These are phyloP conservation scores for Cruciata laevipes DNA, from an alignment of 257 asterid species.

Conservation along the genomic window DNA sequence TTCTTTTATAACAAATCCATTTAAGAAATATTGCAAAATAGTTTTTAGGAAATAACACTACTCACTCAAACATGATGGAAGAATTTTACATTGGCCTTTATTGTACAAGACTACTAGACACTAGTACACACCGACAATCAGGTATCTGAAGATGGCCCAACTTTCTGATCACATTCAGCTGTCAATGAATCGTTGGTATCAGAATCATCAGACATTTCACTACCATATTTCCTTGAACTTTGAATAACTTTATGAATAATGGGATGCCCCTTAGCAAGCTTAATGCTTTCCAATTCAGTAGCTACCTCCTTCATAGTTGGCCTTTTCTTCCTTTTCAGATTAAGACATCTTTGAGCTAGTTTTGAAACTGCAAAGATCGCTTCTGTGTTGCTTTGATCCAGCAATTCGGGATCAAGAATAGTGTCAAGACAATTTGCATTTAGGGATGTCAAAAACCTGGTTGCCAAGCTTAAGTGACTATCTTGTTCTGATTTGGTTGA, in stretches of 20 bases:
- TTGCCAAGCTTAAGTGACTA: slow-evolving; percentile 9
- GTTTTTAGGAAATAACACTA: neutral
- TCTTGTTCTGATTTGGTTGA: neutral
- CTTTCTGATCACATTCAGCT: neutral
- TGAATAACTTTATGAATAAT: neutral
- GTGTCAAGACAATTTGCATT: neutral
- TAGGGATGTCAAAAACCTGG: neutral
- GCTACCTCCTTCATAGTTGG: slow-evolving; percentile 17
- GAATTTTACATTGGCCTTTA: neutral
- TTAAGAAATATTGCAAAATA: neutral
- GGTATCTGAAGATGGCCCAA: neutral
- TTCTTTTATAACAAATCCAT: neutral
- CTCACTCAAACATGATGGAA: neutral
- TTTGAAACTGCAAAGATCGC: neutral
- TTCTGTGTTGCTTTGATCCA: slow-evolving; percentile 4
- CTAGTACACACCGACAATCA: neutral
- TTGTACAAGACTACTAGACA: neutral
- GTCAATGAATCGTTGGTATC: slow-evolving; percentile 1
- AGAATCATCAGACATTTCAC: neutral
- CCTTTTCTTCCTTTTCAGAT: slow-evolving; percentile 7
- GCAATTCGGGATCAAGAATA: slow-evolving; percentile 6
- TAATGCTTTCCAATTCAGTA: slow-evolving; percentile 5
- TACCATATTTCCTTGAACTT: neutral
- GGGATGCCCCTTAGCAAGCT: neutral
- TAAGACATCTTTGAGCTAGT: slow-evolving; percentile 5